phyloP scores from a whole-genome alignment of 169 alveolate genomes.

The Eimeria acervulina region DNA sequence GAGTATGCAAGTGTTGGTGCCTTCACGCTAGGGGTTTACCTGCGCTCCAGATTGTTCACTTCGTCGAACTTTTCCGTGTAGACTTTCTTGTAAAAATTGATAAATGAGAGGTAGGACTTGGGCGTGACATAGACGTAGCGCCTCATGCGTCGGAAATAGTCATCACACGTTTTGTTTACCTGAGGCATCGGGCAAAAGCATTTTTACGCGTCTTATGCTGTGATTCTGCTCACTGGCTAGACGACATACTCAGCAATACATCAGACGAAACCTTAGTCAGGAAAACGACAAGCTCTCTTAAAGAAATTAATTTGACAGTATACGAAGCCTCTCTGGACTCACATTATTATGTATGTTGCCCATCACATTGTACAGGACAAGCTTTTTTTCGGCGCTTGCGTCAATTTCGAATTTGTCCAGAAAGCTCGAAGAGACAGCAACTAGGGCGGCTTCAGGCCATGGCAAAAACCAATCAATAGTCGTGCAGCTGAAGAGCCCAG shows the following conservation, averaged over 20 bases:
- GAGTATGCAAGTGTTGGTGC: not conserved
- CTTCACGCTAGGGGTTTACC: conserved; percentile 42
- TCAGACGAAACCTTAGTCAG: not conserved
- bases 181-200: conserved; percentile 92
- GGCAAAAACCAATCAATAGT: conserved; percentile 98
- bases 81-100: conserved; percentile 96
- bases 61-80: conserved; percentile 95
- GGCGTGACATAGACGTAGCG: conserved; percentile 98
- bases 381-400: conserved; percentile 90
- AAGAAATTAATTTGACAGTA: not conserved
- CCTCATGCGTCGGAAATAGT: conserved; percentile 96
- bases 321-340: not conserved
- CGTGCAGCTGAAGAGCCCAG: conserved; percentile 96
- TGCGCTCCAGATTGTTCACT: conserved; percentile 94
- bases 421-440: conserved; percentile 96
- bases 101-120: conserved; percentile 96
- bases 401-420: conserved; percentile 92
- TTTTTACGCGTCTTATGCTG: not conserved
- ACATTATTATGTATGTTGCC: conserved; percentile 88
- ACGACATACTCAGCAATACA: not conserved
- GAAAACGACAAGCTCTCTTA: not conserved
- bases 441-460: conserved; percentile 99
- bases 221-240: not conserved
- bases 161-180: conserved; percentile 91
- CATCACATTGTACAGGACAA: conserved; percentile 92